Conservation (phyloP, 1,284 basidiomycete species). For the Trichosporon asahii region DNA sequence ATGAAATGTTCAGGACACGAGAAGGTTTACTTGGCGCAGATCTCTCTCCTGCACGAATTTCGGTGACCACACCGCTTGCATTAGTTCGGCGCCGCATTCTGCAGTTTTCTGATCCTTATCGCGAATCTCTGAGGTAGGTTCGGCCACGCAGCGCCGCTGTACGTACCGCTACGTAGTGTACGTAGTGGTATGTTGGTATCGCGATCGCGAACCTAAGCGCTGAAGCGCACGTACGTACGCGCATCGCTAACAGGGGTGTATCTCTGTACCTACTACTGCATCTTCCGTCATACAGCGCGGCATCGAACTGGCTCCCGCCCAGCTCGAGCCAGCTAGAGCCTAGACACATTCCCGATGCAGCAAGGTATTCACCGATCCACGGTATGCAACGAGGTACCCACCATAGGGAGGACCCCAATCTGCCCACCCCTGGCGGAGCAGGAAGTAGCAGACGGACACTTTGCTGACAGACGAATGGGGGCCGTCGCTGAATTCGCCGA, state of each 20-base stretch:
- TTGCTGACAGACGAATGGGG: background rate
- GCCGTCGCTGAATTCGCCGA: background rate
- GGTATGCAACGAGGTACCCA: background rate
- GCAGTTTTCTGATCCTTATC: background rate
- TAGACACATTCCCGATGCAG: background rate
- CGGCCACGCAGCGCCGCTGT: too few species aligned
- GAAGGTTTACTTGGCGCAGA: too few species aligned
- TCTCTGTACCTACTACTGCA: background rate
- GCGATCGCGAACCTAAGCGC: background rate
- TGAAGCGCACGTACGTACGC: background rate
- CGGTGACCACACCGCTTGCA: background rate
- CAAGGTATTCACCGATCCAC: background rate
- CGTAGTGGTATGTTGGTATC: background rate
- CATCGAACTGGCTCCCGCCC: background rate
- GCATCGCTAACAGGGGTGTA: background rate
- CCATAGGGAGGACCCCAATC: background rate
- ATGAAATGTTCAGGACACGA: background rate
- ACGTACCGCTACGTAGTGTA: too few species aligned
- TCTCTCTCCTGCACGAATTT: background rate
- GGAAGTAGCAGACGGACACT: background rate
- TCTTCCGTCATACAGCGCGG: background rate
- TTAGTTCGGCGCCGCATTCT: too few species aligned
- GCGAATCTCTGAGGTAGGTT: background rate
- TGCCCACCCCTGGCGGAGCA: background rate
- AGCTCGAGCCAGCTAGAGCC: background rate